Evolutionary conservation across 768 basidiomycete genomes (phyloP), one percentile per base, ranked within the genome.

Genomic region (Lactarius evosmus): DNA sequence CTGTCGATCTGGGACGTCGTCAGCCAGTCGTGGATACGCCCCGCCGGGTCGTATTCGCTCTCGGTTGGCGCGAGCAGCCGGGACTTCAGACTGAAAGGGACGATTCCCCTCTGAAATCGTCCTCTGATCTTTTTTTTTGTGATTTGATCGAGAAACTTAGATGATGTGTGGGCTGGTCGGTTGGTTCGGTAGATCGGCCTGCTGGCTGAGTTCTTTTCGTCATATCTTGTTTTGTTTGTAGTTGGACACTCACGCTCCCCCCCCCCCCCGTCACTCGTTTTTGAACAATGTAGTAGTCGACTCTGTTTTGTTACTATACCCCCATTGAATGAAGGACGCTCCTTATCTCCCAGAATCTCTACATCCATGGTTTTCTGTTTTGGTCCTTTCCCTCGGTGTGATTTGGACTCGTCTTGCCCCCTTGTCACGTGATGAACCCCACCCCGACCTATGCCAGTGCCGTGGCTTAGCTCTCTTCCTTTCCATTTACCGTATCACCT

Each of bases 1-100:
- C 41, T 72, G 50, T 68, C 63, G 19, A 68, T 76, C 17, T 77
- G 75, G 77, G 74, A 77, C 56, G 77, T 77, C 5, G 63, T 58
- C 11, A 61, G 64, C 30, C 77, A 77, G 68, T 60, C 70, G 17
- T 78, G 77, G 77, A 36, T 66, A 9, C 67, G 77, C 4, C 73
- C 76, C 4, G 16, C 51, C 1, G 76, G 76, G 9, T 60, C 40
- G 17, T 75, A 74, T 65, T 70, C 56, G 0, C 71, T 78, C 61
- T 65, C 69, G 17, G 72, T 73, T 9, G 77, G 77, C 29, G 62
- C 66, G 33, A 69, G 68, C 57, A 69, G 68, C 36, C 62, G 68
- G 2, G 62, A 69, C 19, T 44, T 57, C 34, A 63, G 62, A 51
- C 50, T 69, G 40, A 51, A 41, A 1, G 44, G 56, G 19, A 59